Percentiles rank a stretch among this genome's conserved stretches.
Evolutionary conservation across 805 yeast genomes (phyloP).

Genomic region (Yarrowia porcina): DNA sequence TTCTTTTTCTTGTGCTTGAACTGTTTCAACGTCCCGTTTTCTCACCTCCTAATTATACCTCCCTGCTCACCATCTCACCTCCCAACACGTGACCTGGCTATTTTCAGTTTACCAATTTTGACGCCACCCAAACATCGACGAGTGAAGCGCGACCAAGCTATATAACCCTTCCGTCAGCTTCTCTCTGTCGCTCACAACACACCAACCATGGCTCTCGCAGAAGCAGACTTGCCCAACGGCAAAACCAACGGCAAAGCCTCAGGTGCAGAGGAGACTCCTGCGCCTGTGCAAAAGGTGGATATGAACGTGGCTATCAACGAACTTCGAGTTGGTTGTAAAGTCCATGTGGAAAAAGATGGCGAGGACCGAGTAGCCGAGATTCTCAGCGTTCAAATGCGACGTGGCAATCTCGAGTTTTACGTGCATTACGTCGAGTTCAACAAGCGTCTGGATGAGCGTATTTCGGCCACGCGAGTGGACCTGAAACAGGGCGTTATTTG

Average conservation of each 20-base stretch:
- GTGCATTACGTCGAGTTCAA: conserved; percentile 94
- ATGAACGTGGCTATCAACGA: conserved; percentile 43
- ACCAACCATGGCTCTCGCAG: conserved; percentile 15
- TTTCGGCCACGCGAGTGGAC: conserved; percentile 67
- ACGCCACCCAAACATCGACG: conserved; percentile 7
- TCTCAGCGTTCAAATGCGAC: conserved; percentile 67
- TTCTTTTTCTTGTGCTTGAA: too few species aligned
- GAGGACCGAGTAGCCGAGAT: conserved; percentile 82
- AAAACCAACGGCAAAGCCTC: conserved; percentile 21
- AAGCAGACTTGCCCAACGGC: conserved; percentile 15
- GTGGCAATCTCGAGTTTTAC: conserved; percentile 76
- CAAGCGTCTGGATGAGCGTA: conserved; percentile 97
- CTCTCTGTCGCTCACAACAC: neutral
- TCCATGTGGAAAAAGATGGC: conserved; percentile 76
- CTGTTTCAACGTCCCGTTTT: too few species aligned
- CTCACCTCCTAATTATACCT: too few species aligned
- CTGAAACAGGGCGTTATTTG: conserved; percentile 62
- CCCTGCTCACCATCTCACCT: too few species aligned
- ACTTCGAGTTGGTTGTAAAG: conserved; percentile 62
- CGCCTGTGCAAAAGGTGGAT: conserved; percentile 14
- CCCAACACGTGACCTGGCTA: conserved; percentile 8
- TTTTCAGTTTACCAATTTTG: conserved; percentile 2
- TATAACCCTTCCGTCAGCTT: neutral
- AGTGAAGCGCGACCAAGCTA: neutral
- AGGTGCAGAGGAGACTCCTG: conserved; percentile 11